Conservation (phyloP, 371 early-diverging fungal genomes). For the Blakeslea trispora region DNA sequence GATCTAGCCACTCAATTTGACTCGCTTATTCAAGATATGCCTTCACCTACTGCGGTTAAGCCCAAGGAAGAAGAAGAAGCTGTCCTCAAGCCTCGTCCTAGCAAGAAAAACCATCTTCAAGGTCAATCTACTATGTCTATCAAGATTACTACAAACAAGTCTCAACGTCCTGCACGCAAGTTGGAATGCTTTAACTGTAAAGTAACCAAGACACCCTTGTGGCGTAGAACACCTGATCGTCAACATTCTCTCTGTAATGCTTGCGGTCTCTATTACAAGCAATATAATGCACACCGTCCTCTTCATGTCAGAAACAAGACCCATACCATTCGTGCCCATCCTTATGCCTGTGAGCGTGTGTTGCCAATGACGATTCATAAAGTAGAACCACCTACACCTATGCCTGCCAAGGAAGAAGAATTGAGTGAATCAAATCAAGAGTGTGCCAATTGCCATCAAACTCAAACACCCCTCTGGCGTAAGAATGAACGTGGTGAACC, state of each 20-base stretch:
- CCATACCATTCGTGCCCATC: conserved; percentile 28
- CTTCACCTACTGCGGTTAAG: not conserved
- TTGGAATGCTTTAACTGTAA: conserved; percentile 80
- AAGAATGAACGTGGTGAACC: conserved; percentile 81
- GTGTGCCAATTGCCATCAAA: conserved; percentile 86
- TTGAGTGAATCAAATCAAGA: conserved; percentile 13
- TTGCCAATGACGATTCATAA: conserved; percentile 15
- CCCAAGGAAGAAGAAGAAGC: conserved; percentile 3
- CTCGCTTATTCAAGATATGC: conserved; percentile 14
- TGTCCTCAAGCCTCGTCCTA: conserved; percentile 15
- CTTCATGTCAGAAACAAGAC: conserved; percentile 61
- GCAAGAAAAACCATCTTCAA: conserved; percentile 25
- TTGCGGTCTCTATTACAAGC: conserved; percentile 80
- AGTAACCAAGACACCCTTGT: conserved; percentile 79
- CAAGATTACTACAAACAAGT: conserved; percentile 25
- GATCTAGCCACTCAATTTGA: conserved; percentile 28
- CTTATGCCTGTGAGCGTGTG: conserved; percentile 25
- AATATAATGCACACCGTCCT: conserved; percentile 74
- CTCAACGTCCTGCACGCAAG: conserved; percentile 53
- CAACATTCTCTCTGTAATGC: conserved; percentile 82
- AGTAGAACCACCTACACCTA: conserved; percentile 3
- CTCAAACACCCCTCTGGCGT: conserved; percentile 90
- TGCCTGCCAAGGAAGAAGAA: conserved; percentile 1
- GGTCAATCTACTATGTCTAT: conserved; percentile 30
- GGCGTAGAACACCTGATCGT: conserved; percentile 81